These are phyloP conservation scores for Fusarium miscanthi DNA, from an alignment of 2,329 filamentous ascomycete species.

Conservation along the genomic window DNA sequence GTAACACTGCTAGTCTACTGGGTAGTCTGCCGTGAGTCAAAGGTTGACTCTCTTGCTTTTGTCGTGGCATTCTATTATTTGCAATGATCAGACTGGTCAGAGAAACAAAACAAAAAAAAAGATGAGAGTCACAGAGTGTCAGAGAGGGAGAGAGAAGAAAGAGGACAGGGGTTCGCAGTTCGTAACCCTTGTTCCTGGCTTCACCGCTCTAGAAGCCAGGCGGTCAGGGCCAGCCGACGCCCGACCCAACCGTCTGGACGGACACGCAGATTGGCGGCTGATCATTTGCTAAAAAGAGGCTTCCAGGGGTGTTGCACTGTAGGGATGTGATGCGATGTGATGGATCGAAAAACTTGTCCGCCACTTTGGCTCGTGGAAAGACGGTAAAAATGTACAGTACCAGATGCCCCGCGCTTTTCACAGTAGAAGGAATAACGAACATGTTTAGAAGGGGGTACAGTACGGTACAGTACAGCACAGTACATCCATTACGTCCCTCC, in stretches of 20 bases:
- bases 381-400: constrained; percentile 35
- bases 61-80: constrained; percentile 27
- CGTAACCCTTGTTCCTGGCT: constrained; percentile 34
- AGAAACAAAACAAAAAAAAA: neutral
- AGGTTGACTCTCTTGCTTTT: constrained; percentile 2
- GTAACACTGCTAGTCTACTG: neutral
- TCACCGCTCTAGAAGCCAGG: constrained; percentile 35
- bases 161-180: neutral
- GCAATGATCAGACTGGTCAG: neutral
- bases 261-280: constrained; percentile 38
- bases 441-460: constrained; percentile 7
- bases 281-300: constrained; percentile 37
- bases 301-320: constrained; percentile 19
- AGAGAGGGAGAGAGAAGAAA: neutral
- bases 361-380: constrained; percentile 35
- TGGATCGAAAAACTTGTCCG: constrained; percentile 35
- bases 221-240: constrained; percentile 33
- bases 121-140: neutral
- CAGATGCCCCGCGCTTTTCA: constrained; percentile 26
- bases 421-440: constrained; percentile 27
- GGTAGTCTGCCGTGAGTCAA: neutral
- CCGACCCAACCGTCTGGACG: constrained; percentile 39
- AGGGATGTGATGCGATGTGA: constrained; percentile 28
- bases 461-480: neutral
- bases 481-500: neutral